Conservation (phyloP, 192 early-diverging fungal genomes). For the Backusella australiensis region DNA sequence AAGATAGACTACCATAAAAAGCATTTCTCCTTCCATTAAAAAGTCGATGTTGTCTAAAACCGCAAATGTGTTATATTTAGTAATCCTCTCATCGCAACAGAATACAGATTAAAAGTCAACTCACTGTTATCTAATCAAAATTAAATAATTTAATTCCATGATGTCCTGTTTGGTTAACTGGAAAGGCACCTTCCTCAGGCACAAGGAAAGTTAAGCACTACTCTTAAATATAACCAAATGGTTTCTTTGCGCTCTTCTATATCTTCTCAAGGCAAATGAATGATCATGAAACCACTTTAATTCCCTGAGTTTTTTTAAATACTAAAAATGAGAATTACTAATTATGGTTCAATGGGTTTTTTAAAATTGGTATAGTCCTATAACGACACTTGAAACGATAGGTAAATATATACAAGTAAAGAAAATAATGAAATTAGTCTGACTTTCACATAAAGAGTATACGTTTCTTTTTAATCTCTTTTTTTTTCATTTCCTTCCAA, state of each 20-base stretch:
- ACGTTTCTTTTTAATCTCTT: too few species aligned
- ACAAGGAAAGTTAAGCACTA: neutral
- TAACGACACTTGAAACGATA: neutral
- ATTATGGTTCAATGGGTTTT: neutral
- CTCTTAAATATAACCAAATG: neutral
- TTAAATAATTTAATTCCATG: neutral
- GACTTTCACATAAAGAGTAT: neutral
- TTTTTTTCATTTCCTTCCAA: too few species aligned
- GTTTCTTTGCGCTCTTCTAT: neutral
- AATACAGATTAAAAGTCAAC: neutral
- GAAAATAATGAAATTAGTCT: neutral
- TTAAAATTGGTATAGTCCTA: neutral
- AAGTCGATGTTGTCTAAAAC: too few species aligned
- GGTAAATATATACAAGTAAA: neutral
- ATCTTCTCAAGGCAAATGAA: neutral
- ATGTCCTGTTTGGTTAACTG: neutral
- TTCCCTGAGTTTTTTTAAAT: neutral
- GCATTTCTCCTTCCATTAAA: too few species aligned
- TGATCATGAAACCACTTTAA: neutral
- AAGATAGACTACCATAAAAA: too few species aligned
- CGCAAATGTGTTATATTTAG: too few species aligned
- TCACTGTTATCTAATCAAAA: neutral
- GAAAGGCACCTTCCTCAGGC: neutral
- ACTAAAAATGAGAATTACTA: neutral
- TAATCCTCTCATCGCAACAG: neutral